Conservation (phyloP, 129 eudicot species). For the Centaurea solstitialis region DNA sequence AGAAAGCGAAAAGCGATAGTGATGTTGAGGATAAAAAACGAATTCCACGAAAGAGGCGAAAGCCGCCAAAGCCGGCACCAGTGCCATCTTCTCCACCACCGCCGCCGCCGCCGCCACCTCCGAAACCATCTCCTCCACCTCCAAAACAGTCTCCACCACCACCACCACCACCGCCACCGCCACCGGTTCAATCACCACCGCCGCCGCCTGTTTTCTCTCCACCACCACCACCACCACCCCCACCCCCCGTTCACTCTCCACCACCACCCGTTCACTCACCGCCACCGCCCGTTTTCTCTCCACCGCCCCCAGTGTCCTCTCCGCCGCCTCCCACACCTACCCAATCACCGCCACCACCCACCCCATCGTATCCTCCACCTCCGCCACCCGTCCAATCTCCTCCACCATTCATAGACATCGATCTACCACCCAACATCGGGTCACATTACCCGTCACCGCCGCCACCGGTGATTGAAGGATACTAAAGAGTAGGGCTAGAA, state of each 20-base stretch:
- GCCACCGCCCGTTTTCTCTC: conserved; percentile 25
- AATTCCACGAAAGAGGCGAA: conserved; percentile 7
- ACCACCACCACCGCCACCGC: conserved; percentile 33
- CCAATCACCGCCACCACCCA: conserved; percentile 28
- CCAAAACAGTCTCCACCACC: conserved; percentile 11
- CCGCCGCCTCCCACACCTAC: conserved; percentile 15
- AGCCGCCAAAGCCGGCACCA: background rate
- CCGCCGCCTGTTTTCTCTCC: conserved; percentile 7
- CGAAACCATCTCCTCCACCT: background rate
- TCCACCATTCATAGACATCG: conserved; percentile 18
- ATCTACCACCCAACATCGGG: conserved; percentile 45
- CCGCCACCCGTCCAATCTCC: conserved; percentile 23
- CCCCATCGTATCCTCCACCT: conserved; percentile 12
- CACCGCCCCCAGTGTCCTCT: conserved; percentile 15
- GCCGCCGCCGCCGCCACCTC: conserved; percentile 4
- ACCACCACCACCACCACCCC: conserved; percentile 18
- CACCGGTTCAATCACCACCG: conserved; percentile 28
- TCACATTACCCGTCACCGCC: conserved; percentile 52
- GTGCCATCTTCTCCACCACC: background rate
- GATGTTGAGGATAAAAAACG: conserved; percentile 27
- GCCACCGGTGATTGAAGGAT: conserved; percentile 52
- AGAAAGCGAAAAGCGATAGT: background rate
- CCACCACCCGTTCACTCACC: conserved; percentile 30
- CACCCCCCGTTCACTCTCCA: conserved; percentile 32
- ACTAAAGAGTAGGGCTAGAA: conserved; percentile 26